Base-by-base conservation (phyloP, 495 filamentous ascomycete genomes). In the Podospora appendiculata region DNA sequence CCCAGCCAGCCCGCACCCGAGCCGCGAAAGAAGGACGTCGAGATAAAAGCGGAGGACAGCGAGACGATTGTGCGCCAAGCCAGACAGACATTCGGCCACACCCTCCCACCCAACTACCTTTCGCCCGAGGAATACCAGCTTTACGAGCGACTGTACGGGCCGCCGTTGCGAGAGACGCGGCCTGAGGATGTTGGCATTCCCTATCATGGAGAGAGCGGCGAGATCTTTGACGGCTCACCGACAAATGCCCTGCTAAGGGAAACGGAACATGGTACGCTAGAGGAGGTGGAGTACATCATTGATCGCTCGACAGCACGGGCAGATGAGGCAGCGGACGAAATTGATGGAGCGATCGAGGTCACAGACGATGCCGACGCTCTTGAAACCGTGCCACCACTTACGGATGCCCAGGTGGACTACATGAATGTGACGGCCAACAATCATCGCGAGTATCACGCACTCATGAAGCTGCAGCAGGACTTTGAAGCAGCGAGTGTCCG, bases 121-220 rank as follows among this genome's bases (percentile, higher is more conserved):
- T 78, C 79, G 13, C 73, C 76, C 5, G 75, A 83, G 32, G 91
- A 95, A 62, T 83, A 86, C 43, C 68, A 70, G 40, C 60, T 95
- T 2, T 97, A 95, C 61, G 82, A 85, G 51, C 77, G 89, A 52
- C 69, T 95, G 9, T 97, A 90, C 68, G 93, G 92, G 1, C 77
- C 71, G 55, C 89, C 78, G 19, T 63, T 77, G 56, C 73, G 73
- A 46, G 78, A 78, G 40, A 81, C 80, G 7, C 65, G 56, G 33
- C 71, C 76, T 8, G 78, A 79, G 38, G 84, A 88, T 65, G 69
- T 82, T 6, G 77, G 70, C 10, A 73, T 79, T 56, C 63, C 76
- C 7, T 66, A 59, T 6, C 57, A 62, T 1, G 61, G 65, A 0
- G 56, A 58, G 12, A 52, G 36, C 6, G 49, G 45, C 5, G 69